phyloP scores from a whole-genome alignment of 2,329 filamentous ascomycete species.

The Verticillium dahliae region DNA sequence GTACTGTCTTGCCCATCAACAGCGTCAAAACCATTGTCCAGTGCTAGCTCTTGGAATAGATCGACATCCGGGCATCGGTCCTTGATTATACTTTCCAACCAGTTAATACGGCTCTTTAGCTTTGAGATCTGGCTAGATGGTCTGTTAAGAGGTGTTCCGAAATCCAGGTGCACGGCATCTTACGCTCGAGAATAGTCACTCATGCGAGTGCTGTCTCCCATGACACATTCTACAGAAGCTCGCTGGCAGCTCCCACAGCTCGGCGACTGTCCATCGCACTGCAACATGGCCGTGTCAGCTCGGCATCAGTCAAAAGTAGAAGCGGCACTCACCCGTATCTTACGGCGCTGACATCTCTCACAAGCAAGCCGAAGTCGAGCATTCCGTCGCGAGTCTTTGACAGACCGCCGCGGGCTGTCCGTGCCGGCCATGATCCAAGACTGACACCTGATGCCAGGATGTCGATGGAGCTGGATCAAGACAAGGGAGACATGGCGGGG shows the following conservation, averaged over 20 bases:
- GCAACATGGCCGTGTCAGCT: not conserved
- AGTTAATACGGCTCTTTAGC: slow-evolving; percentile 33
- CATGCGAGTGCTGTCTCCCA: slow-evolving; percentile 32
- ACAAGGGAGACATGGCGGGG: not conserved
- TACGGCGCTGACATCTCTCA: slow-evolving; percentile 36
- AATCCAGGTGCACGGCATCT: slow-evolving; percentile 3
- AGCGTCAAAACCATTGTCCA: not conserved
- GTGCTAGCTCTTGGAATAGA: slow-evolving; percentile 14
- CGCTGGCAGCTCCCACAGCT: slow-evolving; percentile 36
- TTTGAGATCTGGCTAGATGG: slow-evolving; percentile 17
- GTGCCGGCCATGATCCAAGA: slow-evolving; percentile 5
- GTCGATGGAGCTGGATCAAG: not conserved
- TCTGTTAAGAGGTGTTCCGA: not conserved
- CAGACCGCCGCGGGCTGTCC: slow-evolving; percentile 6
- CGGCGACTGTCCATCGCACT: slow-evolving; percentile 39
- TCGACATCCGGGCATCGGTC: slow-evolving; percentile 35
- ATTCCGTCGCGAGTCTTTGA: slow-evolving; percentile 15
- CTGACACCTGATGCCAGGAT: too few species aligned
- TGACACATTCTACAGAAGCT: slow-evolving; percentile 31
- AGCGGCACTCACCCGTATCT: slow-evolving; percentile 33
- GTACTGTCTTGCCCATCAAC: not conserved
- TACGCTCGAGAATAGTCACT: slow-evolving; percentile 35
- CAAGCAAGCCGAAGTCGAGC: slow-evolving; percentile 14
- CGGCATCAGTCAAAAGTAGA: not conserved
- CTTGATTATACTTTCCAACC: slow-evolving; percentile 38